Conservation (phyloP, 2,329 filamentous ascomycete species). For the Trichophyton rubrum region DNA sequence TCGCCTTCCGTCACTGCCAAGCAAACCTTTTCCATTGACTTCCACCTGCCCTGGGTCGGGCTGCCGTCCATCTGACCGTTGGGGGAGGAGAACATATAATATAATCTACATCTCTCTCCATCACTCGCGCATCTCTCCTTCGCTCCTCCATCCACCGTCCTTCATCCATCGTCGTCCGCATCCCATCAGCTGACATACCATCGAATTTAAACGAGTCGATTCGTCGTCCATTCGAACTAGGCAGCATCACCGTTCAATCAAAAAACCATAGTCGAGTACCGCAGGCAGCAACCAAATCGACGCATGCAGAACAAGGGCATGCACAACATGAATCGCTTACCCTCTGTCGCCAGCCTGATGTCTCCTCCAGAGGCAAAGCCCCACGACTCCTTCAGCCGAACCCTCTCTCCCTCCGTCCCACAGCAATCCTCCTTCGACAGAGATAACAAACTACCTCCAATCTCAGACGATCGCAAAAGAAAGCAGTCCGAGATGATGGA, state of each 20-base stretch:
- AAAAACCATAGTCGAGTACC: too few species aligned
- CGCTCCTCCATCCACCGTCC: neutral
- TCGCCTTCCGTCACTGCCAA: slow-evolving; percentile 1
- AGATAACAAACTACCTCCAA: slow-evolving; percentile 29
- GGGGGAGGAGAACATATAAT: neutral
- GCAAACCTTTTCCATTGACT: neutral
- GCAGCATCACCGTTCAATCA: too few species aligned
- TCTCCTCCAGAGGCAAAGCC: slow-evolving; percentile 39
- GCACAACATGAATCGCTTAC: slow-evolving; percentile 31
- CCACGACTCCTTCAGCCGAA: slow-evolving; percentile 35
- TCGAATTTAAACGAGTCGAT: too few species aligned
- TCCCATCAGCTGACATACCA: neutral
- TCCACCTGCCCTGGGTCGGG: neutral
- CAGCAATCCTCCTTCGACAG: slow-evolving; percentile 19
- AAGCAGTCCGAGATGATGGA: slow-evolving; percentile 34
- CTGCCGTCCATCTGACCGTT: neutral
- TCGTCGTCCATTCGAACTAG: too few species aligned
- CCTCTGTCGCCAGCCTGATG: slow-evolving; percentile 34
- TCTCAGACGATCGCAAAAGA: slow-evolving; percentile 30
- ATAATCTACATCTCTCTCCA: neutral
- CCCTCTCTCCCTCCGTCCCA: slow-evolving; percentile 15
- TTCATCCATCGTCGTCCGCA: neutral
- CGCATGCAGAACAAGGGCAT: slow-evolving; percentile 17
- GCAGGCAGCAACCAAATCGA: too few species aligned
- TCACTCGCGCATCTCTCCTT: neutral